phyloP scores from a whole-genome alignment of 495 filamentous ascomycete species.

The Neurospora cerealis region DNA sequence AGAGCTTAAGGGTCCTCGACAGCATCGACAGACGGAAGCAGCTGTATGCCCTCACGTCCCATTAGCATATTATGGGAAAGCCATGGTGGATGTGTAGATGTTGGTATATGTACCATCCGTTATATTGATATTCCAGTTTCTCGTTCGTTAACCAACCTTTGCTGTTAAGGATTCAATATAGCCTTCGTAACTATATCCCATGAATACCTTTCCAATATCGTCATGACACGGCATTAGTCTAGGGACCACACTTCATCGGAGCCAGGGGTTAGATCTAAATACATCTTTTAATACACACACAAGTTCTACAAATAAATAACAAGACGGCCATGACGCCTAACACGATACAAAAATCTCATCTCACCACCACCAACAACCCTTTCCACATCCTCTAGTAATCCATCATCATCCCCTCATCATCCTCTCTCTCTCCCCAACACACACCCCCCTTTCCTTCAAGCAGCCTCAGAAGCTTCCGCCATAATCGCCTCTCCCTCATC shows the following conservation, averaged over 20 bases:
- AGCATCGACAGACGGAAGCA: too few relatives aligned
- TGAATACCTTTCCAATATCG: not conserved
- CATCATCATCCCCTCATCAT: not conserved
- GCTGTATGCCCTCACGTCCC: too few relatives aligned
- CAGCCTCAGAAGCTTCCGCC: slow-evolving; percentile 40
- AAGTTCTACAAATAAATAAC: not conserved
- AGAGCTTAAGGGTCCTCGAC: too few relatives aligned
- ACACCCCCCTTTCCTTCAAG: not conserved
- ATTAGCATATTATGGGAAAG: too few relatives aligned
- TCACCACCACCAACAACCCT: not conserved
- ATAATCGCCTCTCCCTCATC: slow-evolving; percentile 92
- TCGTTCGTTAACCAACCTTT: too few relatives aligned
- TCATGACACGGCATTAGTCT: not conserved
- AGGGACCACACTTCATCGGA: not conserved
- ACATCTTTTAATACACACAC: not conserved
- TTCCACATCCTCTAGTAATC: not conserved
- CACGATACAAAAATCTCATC: not conserved
- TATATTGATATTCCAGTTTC: too few relatives aligned
- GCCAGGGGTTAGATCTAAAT: not conserved
- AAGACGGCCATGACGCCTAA: not conserved
- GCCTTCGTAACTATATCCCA: not conserved
- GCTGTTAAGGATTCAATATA: too few relatives aligned
- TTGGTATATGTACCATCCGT: too few relatives aligned
- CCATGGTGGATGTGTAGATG: too few relatives aligned
- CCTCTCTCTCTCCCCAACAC: not conserved